These are phyloP conservation scores for Penicillium dipodomyicola DNA, from an alignment of 495 filamentous ascomycete species.

Conservation along the genomic window DNA sequence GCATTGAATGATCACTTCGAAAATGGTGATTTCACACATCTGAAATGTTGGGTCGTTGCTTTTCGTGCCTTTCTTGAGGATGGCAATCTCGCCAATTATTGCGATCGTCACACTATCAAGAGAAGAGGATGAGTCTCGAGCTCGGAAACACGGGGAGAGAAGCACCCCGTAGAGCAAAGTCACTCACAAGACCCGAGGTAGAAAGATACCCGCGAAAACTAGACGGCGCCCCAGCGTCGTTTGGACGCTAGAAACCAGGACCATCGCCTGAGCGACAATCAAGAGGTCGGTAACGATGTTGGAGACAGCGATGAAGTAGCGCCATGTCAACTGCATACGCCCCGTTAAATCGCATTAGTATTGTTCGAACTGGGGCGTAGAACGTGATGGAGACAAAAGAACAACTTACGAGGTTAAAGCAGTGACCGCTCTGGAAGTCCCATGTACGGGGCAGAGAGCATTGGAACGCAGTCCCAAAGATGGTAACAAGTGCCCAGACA, in stretches of 20 bases:
- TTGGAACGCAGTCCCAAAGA: conserved; percentile 29
- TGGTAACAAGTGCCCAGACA: conserved; percentile 19
- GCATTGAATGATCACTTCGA: conserved; percentile 17
- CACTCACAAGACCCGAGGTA: conserved; percentile 26
- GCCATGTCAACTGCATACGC: conserved; percentile 23
- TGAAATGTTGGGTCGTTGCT: conserved; percentile 22
- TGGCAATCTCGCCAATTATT: conserved; percentile 17
- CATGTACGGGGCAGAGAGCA: conserved; percentile 25
- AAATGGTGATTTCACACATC: conserved; percentile 14
- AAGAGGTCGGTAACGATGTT: conserved; percentile 29
- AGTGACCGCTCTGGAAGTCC: conserved; percentile 26
- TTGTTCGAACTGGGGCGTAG: background rate
- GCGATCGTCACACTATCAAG: conserved; percentile 21
- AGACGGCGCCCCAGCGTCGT: conserved; percentile 21
- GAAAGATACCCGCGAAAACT: conserved; percentile 27
- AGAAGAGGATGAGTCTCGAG: background rate
- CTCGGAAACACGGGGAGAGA: background rate
- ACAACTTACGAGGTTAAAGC: conserved; percentile 26
- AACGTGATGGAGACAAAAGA: background rate
- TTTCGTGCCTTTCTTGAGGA: conserved; percentile 8
- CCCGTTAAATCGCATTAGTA: background rate
- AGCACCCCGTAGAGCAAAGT: background rate
- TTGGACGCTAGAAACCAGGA: conserved; percentile 27
- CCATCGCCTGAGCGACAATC: conserved; percentile 25
- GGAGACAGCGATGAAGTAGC: conserved; percentile 21